A percentile compares a stretch with the other conserved stretches of the same genome.
Conservation (phyloP, 2,329 filamentous ascomycete species). For the Aspergillus ochraceus region DNA sequence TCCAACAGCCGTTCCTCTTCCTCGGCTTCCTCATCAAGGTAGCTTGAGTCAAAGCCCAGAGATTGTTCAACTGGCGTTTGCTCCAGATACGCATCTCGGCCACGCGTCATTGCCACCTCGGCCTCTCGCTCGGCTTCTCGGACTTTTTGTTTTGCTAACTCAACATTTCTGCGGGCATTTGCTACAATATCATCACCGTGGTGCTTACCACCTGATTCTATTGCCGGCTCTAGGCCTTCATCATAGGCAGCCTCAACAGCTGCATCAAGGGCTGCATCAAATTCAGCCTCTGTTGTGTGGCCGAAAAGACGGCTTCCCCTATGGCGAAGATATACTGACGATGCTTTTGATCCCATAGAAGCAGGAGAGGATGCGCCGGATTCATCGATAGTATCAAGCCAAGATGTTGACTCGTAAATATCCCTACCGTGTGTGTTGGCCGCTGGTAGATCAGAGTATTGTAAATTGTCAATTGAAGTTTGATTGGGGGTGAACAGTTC, state of each 20-base stretch:
- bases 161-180: slow-evolving; percentile 65
- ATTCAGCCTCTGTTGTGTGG: slow-evolving; percentile 79
- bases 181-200: slow-evolving; percentile 36
- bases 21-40: slow-evolving; percentile 64
- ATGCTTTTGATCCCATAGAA: slow-evolving; percentile 78
- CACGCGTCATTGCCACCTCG: slow-evolving; percentile 60
- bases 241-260: slow-evolving; percentile 96
- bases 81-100: slow-evolving; percentile 56
- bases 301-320: slow-evolving; percentile 70
- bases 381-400: slow-evolving; percentile 93
- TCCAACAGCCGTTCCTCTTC: slow-evolving; percentile 77
- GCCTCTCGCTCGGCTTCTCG: slow-evolving; percentile 72
- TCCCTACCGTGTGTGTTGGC: slow-evolving; percentile 44
- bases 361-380: slow-evolving; percentile 77
- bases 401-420: slow-evolving; percentile 79
- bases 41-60: slow-evolving; percentile 40
- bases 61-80: slow-evolving; percentile 22
- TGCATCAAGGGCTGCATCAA: slow-evolving; percentile 90
- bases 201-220: slow-evolving; percentile 32
- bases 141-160: slow-evolving; percentile 73
- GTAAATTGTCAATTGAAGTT: slow-evolving; percentile 1
- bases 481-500: neutral
- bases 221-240: slow-evolving; percentile 75
- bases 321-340: slow-evolving; percentile 66
- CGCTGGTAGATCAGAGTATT: slow-evolving; percentile 15